A percentile compares a stretch with the other conserved stretches of the same genome.
These are phyloP conservation scores for Parvularia atlantis DNA, from an alignment of 78 protist species.

Conservation along the genomic window DNA sequence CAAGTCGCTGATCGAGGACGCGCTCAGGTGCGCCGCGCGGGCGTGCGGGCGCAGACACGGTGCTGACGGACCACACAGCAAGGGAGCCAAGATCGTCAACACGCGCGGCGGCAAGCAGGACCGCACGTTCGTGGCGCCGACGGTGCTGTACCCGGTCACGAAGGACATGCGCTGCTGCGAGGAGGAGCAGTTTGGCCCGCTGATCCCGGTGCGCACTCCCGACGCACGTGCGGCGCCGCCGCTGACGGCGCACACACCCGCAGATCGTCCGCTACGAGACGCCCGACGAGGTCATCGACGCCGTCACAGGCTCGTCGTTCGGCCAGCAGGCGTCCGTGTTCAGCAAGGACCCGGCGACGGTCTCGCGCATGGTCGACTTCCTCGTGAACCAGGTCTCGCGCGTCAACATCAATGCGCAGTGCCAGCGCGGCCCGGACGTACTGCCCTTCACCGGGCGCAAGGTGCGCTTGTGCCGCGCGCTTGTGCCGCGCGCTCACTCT, in stretches of 20 bases:
- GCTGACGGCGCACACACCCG: too few species aligned
- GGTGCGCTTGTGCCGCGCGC: too few species aligned
- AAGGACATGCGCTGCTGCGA: conserved; percentile 7
- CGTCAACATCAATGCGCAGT: conserved; percentile 36
- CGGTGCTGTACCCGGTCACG: conserved; percentile 3
- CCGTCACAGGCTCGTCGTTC: neutral
- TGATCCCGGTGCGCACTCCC: conserved; percentile 11
- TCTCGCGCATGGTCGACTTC: conserved; percentile 13
- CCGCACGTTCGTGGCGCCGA: conserved; percentile 8
- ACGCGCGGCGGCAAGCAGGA: conserved; percentile 12
- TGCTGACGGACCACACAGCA: conserved; percentile 15
- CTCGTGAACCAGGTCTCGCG: conserved; percentile 18
- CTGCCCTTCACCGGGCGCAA: conserved; percentile 42
- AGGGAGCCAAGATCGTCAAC: conserved; percentile 23
- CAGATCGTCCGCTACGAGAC: too few species aligned
- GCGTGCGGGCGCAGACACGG: neutral
- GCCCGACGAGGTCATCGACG: too few species aligned
- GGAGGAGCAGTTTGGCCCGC: conserved; percentile 49
- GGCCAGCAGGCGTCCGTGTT: conserved; percentile 38
- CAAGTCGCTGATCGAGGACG: neutral
- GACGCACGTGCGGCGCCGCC: neutral
- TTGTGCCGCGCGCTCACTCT: too few species aligned
- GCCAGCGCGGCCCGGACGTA: conserved; percentile 33
- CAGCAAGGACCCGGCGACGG: neutral
- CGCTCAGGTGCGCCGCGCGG: too few species aligned